These are phyloP conservation scores for Spinellus fusiger DNA, from an alignment of 192 early-diverging fungal genomes.

Conservation along the genomic window DNA sequence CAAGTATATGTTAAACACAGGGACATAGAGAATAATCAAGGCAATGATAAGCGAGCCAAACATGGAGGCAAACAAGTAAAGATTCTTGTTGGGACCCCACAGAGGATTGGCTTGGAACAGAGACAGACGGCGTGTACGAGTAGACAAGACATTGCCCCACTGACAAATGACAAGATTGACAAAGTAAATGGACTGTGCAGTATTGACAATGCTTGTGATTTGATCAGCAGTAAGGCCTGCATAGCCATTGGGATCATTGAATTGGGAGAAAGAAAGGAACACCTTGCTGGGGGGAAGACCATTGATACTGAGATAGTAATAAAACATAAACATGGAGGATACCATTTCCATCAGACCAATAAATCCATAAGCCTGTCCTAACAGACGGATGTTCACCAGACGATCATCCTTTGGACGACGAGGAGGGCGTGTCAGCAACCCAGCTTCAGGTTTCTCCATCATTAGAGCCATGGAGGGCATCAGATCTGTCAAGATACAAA, in stretches of 20 bases:
- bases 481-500: conserved; percentile 61
- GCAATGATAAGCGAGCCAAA: conserved; percentile 41
- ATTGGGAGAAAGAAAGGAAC: conserved; percentile 37
- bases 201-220: conserved; percentile 35
- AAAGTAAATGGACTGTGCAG: conserved; percentile 59
- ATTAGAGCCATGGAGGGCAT: conserved; percentile 63
- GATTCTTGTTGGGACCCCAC: conserved; percentile 49
- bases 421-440: conserved; percentile 64
- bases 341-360: conserved; percentile 65
- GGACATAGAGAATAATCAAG: conserved; percentile 45
- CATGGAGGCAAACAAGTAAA: conserved; percentile 49
- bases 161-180: conserved; percentile 55
- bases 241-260: conserved; percentile 33
- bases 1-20: conserved; percentile 54
- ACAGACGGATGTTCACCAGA: conserved; percentile 59
- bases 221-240: conserved; percentile 34
- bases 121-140: conserved; percentile 50
- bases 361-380: conserved; percentile 73
- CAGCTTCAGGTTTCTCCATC: conserved; percentile 69
- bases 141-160: conserved; percentile 52
- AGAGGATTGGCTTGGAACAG: conserved; percentile 59
- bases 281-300: conserved; percentile 38
- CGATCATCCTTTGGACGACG: conserved; percentile 63
- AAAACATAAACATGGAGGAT: conserved; percentile 66
- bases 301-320: conserved; percentile 55